Conservation (phyloP, 306 rosid genomes). For the Senna siamea region DNA sequence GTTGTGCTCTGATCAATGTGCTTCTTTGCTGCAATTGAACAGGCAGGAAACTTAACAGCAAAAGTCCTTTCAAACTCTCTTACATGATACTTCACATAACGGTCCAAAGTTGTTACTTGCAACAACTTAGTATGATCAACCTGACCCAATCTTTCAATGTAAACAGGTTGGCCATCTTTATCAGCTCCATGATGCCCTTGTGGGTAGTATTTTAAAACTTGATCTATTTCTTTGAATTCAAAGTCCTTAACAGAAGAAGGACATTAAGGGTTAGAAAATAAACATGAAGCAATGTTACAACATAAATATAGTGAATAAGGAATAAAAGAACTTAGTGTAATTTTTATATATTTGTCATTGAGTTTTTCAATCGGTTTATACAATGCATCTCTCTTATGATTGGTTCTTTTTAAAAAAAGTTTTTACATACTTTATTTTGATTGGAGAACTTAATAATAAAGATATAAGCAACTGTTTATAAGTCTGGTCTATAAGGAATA, state of each 20-base stretch:
- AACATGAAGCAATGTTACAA: no score
- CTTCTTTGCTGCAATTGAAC: slow-evolving; percentile 86
- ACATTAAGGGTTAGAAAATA: neutral
- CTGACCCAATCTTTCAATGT: slow-evolving; percentile 86
- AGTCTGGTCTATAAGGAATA: no score
- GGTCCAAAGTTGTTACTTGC: slow-evolving; percentile 91
- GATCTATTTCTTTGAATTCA: slow-evolving; percentile 75
- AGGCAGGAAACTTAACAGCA: slow-evolving; percentile 79
- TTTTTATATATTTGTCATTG: no score
- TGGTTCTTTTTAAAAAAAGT: no score
- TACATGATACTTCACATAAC: slow-evolving; percentile 87
- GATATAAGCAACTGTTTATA: no score
- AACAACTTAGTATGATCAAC: slow-evolving; percentile 77
- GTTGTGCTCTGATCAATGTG: slow-evolving; percentile 97
- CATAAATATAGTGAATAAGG: no score
- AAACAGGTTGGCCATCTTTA: slow-evolving; percentile 85
- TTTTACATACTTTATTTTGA: no score
- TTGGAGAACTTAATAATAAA: no score
- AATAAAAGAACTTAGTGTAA: no score
- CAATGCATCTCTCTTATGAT: no score
- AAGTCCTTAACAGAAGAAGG: slow-evolving; percentile 60
- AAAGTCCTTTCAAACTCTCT: slow-evolving; percentile 91
- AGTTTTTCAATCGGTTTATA: no score
- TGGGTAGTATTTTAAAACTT: slow-evolving; percentile 85
- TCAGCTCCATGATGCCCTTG: slow-evolving; percentile 98